Conservation (phyloP, 495 filamentous ascomycete genomes). For the Tuber aestivum region DNA sequence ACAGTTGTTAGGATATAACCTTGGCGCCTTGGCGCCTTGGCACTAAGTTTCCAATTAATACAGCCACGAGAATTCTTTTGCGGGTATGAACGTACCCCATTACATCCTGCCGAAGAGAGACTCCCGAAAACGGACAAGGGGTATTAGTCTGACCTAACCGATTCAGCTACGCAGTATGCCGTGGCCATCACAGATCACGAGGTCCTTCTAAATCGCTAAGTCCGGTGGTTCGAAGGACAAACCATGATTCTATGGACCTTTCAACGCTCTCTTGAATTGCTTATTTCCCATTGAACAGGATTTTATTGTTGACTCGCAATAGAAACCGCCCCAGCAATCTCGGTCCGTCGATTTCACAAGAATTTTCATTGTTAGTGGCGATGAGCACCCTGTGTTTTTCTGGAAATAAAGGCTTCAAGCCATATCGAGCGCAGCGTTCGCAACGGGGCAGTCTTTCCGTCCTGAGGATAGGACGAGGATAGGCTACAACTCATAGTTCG, state of each 20-base stretch:
- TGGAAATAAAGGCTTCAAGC: slow-evolving; percentile 10
- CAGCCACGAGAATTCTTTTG: not conserved
- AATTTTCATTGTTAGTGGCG: not conserved
- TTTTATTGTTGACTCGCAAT: slow-evolving; percentile 7
- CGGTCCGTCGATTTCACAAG: slow-evolving; percentile 14
- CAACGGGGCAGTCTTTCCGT: too few relatives aligned
- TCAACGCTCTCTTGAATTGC: slow-evolving; percentile 7
- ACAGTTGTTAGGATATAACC: not conserved
- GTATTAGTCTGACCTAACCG: not conserved
- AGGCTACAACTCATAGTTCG: too few relatives aligned
- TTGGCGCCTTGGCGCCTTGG: not conserved
- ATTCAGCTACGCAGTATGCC: slow-evolving; percentile 7
- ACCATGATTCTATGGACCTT: slow-evolving; percentile 15
- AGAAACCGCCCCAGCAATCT: slow-evolving; percentile 9
- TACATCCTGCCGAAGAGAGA: not conserved
- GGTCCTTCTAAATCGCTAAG: not conserved
- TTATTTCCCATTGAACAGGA: slow-evolving; percentile 14
- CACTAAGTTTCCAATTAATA: not conserved
- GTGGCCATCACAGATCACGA: slow-evolving; percentile 10
- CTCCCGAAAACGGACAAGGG: not conserved
- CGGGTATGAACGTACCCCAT: not conserved
- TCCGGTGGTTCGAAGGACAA: not conserved
- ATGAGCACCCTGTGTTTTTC: slow-evolving; percentile 9
- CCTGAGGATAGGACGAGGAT: too few relatives aligned
- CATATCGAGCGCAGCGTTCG: slow-evolving; percentile 10